A percentile compares a stretch with the other conserved stretches of the same genome.
These are phyloP conservation scores for Conringia planisiliqua DNA, from an alignment of 345 rosid genomes.

Conservation along the genomic window DNA sequence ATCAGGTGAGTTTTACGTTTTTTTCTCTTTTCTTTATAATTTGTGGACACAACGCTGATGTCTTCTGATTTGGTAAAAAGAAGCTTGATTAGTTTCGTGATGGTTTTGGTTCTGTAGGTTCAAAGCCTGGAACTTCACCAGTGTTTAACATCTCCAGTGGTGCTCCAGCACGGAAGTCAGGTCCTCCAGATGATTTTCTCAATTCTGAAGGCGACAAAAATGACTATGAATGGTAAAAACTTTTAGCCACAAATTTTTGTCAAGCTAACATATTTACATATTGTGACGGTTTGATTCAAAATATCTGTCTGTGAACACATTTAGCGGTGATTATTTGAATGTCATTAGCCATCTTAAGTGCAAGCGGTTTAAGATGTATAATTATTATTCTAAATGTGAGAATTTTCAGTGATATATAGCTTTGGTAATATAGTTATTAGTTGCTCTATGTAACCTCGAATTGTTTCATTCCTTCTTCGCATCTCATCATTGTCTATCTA, in stretches of 20 bases:
- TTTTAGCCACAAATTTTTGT: not conserved
- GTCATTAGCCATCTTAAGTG: not conserved
- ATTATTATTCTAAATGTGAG: not conserved
- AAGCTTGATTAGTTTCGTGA: not conserved
- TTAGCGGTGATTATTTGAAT: not conserved
- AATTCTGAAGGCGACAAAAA: conserved; percentile 86
- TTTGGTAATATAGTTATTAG: not conserved
- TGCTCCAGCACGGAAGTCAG: conserved; percentile 50
- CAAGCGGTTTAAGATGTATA: not conserved
- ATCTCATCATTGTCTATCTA: not conserved
- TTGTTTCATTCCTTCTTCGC: not conserved
- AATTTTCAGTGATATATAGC: not conserved
- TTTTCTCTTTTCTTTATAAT: not conserved
- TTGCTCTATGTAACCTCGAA: not conserved
- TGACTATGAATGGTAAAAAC: conserved; percentile 88
- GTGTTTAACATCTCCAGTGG: conserved; percentile 70
- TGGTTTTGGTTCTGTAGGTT: conserved; percentile 44
- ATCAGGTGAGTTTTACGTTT: conserved; percentile 40
- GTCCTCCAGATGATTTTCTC: conserved; percentile 81
- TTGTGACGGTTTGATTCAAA: not conserved
- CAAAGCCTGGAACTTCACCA: conserved; percentile 77
- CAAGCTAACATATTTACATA: not conserved
- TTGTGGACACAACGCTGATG: not conserved
- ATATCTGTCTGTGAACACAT: not conserved
- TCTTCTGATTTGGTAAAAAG: not conserved